These are phyloP conservation scores for Takashimella koratensis DNA, from an alignment of 1,284 basidiomycete genomes.

Conservation along the genomic window DNA sequence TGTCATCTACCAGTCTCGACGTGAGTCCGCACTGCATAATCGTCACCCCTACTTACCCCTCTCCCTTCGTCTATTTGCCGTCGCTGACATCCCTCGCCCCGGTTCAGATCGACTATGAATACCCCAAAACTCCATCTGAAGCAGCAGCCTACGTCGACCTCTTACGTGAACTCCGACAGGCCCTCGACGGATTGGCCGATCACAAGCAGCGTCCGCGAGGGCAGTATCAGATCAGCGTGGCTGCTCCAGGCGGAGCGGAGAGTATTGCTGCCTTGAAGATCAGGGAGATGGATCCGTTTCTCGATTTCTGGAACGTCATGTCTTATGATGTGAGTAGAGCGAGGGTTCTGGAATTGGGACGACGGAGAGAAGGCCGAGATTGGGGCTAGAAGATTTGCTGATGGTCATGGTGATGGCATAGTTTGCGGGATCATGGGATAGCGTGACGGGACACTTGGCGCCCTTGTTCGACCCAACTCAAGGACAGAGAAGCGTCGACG, in stretches of 20 bases:
- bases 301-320: conserved; percentile 92
- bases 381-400: no score
- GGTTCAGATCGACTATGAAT: conserved; percentile 52
- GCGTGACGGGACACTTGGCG: conserved; percentile 70
- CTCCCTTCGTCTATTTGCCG: no score
- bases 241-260: conserved; percentile 73
- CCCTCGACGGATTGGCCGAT: conserved; percentile 46
- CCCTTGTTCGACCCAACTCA: conserved; percentile 58
- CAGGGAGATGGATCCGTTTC: conserved; percentile 63
- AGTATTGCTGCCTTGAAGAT: conserved; percentile 67
- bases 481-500: conserved; percentile 62
- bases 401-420: conserved; percentile 18
- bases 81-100: background rate
- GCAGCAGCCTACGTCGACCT: conserved; percentile 53
- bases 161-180: conserved; percentile 50
- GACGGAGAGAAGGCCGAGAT: no score
- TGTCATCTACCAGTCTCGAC: conserved; percentile 52
- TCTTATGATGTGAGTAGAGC: conserved; percentile 16
- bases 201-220: conserved; percentile 32
- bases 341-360: no score
- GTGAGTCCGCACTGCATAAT: conserved; percentile 58
- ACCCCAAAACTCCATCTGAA: conserved; percentile 51
- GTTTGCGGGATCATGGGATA: conserved; percentile 50
- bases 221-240: conserved; percentile 56
- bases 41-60: background rate